Base-by-base conservation (phyloP, 305 asterid species). In the Solanum hybrid region DNA sequence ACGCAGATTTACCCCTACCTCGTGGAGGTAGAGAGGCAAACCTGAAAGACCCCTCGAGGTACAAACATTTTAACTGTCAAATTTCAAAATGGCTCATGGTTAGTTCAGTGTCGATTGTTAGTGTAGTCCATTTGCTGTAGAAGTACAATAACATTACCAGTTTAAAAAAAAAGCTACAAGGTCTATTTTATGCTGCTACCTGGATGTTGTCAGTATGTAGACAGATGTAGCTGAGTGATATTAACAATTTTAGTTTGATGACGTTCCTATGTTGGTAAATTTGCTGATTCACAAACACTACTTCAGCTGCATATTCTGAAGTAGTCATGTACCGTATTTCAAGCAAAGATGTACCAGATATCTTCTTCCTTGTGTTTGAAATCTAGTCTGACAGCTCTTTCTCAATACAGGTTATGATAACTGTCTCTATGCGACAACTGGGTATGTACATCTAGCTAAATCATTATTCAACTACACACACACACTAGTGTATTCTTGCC, bases 321-420 rank as follows among this genome's bases (percentile, higher is more conserved):
- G 40, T 76, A 32, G 26, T 88, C 29, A 45, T 89, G 14, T 85
- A 90, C 64, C 88, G 85, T 40, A 84, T 87, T 86, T 71, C 10
- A 45, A 78, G 7, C n/a, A 38, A 80, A 37, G 64, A 37, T 79
- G 66, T 79, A 66, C 36, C 7, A 24, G 35, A 80, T 80, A 80
- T 38, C 0, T 80, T 26, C 69, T 80, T 40, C 71, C 24, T 38
- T 40, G 86, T 80, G 71, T 19, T 19, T 60, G 71, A 19, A 17
- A 17, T 19, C 71, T 60, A 19, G 71, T 60, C n/a, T 60, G 71
- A 51, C 87, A 51, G 75, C 37, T 42, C 29, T 38, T 73, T 73
- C 22, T 38, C 40, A 88, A 24, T 91, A 93, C 98, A 96, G 99
- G 98, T 90, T 97, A 96, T 34, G 99, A 97, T 90, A 95, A 94